A percentile compares a stretch with the other conserved stretches of the same genome.
Evolutionary conservation across 305 asterid species (phyloP).

Genomic region (Fraxinus ornus): DNA sequence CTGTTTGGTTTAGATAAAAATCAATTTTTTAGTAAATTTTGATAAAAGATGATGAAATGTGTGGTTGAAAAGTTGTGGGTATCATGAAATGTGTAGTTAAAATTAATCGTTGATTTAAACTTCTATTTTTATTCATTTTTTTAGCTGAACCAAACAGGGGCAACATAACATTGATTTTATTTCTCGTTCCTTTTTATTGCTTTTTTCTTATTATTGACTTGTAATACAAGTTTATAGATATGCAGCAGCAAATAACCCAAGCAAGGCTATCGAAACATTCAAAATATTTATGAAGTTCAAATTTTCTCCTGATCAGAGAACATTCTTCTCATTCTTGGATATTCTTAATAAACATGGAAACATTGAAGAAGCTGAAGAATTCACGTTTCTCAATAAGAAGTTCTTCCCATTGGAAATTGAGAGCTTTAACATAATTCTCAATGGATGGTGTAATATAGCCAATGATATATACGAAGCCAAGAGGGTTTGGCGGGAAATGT

Average conservation of each 20-base stretch:
- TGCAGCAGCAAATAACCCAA: constrained; percentile 61
- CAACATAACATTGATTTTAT: constrained; percentile 1
- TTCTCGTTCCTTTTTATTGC: neutral
- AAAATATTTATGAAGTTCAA: constrained; percentile 75
- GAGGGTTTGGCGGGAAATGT: constrained; percentile 93
- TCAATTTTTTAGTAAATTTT: neutral
- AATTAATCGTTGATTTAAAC: no score
- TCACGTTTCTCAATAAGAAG: constrained; percentile 69
- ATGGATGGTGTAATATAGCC: constrained; percentile 81
- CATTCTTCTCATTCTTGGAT: constrained; percentile 58
- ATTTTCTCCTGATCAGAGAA: constrained; percentile 62
- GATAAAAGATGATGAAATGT: neutral
- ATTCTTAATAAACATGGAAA: constrained; percentile 79
- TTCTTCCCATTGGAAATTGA: constrained; percentile 78
- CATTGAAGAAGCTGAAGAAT: constrained; percentile 91
- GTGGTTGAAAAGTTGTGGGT: neutral
- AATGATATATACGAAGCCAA: constrained; percentile 74
- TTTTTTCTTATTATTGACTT: constrained; percentile 8
- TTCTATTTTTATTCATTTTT: neutral
- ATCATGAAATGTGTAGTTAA: neutral
- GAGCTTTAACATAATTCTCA: constrained; percentile 76
- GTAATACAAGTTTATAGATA: constrained; percentile 46
- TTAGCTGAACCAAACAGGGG: no score
- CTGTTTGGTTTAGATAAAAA: neutral
- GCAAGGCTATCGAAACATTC: constrained; percentile 73